phyloP scores from a whole-genome alignment of 73 alveolate species.

The Paramecium caudatum region DNA sequence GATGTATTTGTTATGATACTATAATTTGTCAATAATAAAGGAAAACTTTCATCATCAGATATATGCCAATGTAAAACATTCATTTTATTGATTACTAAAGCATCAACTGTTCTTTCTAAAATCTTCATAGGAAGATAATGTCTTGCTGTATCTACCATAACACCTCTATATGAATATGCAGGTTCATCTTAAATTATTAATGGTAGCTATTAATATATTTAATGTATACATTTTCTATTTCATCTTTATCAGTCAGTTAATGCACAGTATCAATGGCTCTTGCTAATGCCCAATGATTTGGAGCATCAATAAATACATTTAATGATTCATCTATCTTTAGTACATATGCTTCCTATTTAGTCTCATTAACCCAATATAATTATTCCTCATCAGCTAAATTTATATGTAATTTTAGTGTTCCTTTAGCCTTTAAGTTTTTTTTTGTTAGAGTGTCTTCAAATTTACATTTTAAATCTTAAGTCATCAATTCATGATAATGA shows the following conservation, averaged over 20 bases:
- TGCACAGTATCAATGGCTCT: constrained; percentile 56
- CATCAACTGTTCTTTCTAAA: constrained; percentile 79
- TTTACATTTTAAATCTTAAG: background rate
- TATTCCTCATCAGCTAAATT: background rate
- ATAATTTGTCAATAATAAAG: constrained; percentile 79
- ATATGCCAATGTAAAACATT: constrained; percentile 92
- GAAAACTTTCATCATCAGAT: constrained; percentile 90
- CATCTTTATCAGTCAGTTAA: constrained; percentile 65
- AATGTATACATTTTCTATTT: background rate
- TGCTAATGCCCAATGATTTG: constrained; percentile 66
- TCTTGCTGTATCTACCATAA: constrained; percentile 92
- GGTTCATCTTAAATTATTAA: constrained; percentile 82
- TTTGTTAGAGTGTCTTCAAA: background rate
- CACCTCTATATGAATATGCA: constrained; percentile 87
- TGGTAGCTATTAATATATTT: constrained; percentile 75
- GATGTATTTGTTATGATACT: constrained; percentile 80
- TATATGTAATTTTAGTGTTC: background rate
- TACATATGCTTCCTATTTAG: constrained; percentile 38
- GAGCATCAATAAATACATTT: constrained; percentile 11
- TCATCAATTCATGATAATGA: constrained; percentile 29
- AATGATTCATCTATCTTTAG: constrained; percentile 11
- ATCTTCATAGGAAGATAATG: constrained; percentile 78
- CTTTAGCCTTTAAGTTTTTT: background rate
- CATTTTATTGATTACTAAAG: constrained; percentile 81
- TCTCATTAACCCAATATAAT: constrained; percentile 37